phyloP scores from a whole-genome alignment of 495 filamentous ascomycete genomes.

The Ascodesmis nigricans region DNA sequence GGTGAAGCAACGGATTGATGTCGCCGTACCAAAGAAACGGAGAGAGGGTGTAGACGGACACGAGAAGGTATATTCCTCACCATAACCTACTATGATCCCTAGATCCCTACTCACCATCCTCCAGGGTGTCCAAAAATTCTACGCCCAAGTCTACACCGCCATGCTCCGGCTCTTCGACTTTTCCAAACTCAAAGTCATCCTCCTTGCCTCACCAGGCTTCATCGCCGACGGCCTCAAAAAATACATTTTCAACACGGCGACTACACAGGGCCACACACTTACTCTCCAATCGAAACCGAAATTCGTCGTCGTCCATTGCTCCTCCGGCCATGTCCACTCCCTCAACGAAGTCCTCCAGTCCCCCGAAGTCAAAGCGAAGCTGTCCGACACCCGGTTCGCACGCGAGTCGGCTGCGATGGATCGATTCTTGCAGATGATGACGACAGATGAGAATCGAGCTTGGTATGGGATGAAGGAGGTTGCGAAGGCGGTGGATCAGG shows the following conservation, averaged over 20 bases:
- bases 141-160: constrained; percentile 49
- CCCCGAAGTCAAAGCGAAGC: constrained; percentile 46
- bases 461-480: constrained; percentile 84
- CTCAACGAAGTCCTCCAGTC: constrained; percentile 69
- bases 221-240: constrained; percentile 58
- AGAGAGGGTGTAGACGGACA: constrained; percentile 35
- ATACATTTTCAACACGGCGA: constrained; percentile 53
- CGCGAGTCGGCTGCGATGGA: constrained; percentile 73
- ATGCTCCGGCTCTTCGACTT: constrained; percentile 63
- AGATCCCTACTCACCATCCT: neutral
- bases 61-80: constrained; percentile 29
- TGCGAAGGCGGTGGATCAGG: constrained; percentile 63
- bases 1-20: constrained; percentile 68
- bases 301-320: constrained; percentile 60
- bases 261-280: constrained; percentile 38
- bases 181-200: constrained; percentile 40
- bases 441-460: constrained; percentile 69
- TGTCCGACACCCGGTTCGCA: constrained; percentile 70
- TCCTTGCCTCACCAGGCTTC: constrained; percentile 80
- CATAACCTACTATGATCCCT: neutral
- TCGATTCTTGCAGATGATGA: constrained; percentile 52
- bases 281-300: constrained; percentile 37
- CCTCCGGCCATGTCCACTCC: constrained; percentile 62
- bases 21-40: constrained; percentile 59
- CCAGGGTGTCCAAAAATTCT: constrained; percentile 58